Evolutionary conservation across 2,329 filamentous ascomycete genomes (phyloP).

Genomic region (Penicillium sp.): DNA sequence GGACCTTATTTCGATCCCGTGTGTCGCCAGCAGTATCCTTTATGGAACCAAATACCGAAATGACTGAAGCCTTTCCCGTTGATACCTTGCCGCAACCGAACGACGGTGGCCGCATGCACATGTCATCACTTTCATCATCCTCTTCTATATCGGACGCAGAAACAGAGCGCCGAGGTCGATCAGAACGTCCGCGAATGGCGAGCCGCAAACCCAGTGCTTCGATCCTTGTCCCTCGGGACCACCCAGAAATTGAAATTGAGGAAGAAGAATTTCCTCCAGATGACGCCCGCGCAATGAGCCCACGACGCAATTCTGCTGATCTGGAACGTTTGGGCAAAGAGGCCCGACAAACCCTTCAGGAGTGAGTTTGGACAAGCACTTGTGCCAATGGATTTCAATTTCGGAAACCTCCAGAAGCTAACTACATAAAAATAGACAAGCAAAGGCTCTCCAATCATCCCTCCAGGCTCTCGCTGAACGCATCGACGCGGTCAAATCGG

Average conservation of each 20-base stretch:
- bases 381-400: conserved; percentile 1
- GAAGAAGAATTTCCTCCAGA: conserved; percentile 78
- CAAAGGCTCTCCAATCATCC: conserved; percentile 82
- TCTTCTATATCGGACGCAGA: conserved; percentile 51
- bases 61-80: conserved; percentile 41
- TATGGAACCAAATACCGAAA: conserved; percentile 39
- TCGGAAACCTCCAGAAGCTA: neutral
- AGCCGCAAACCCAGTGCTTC: conserved; percentile 78
- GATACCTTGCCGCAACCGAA: conserved; percentile 42
- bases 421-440: conserved; percentile 64
- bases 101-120: conserved; percentile 40
- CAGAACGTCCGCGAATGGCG: conserved; percentile 64
- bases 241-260: conserved; percentile 67
- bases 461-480: conserved; percentile 86
- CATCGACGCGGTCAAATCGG: conserved; percentile 88
- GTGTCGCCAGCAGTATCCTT: conserved; percentile 22
- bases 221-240: conserved; percentile 77
- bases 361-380: conserved; percentile 47
- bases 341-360: conserved; percentile 64
- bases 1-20: conserved; percentile 20
- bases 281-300: conserved; percentile 93
- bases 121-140: conserved; percentile 45
- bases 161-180: conserved; percentile 45
- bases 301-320: conserved; percentile 84
- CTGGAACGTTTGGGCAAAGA: conserved; percentile 83